Base-by-base conservation (phyloP, 345 rosid genomes). In the Cardiospermum halicacabum region DNA sequence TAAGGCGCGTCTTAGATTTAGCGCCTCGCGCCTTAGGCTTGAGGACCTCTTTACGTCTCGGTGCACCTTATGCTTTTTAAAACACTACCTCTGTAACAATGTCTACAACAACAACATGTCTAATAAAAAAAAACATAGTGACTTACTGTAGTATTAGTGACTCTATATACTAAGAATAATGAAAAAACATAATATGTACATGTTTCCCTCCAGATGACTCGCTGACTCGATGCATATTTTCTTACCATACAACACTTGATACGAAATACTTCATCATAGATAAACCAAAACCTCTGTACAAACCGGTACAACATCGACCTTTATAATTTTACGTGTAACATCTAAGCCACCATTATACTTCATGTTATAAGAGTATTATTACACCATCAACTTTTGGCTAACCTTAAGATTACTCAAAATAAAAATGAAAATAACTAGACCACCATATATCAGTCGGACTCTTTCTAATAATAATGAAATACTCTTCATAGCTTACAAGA, bases 231-330 rank as follows among this genome's bases (percentile, higher is more conserved):
- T 31, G 95, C 97, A 75, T 94, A 80, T 91, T 87, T 18, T 97
- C 99, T 97, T 97, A 94, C 99, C 99, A 94, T 49, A 87, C 97
- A 64, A 97, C 99, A 79, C 96, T 94, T 15, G 99, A 94, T 32
- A 97, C 97, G 64, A 96, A 71, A 73, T 94, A 94, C 51, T 97
- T 91, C 85, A 94, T 77, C 40, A 89, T 89, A 63, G 99, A 94
- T 22, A 94, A 77, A 63, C 97, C 96, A 78, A 94, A 91, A 30
- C 99, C 97, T 75, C 99, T 82, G 75, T 94, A 94, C 48, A 94
- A 80, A 4, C 99, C 62, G 91, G 72, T 25, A 89, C 62, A 8
- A 97, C 99, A 80, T 91, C 89, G 69, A 86, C 56, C 71, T 84
- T 82, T 37, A 94, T 69, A 63, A 94, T 75, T 67, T 87, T 87